Evolutionary conservation across 2,329 filamentous ascomycete species (phyloP).

Genomic region (Penicillium concentricum): DNA sequence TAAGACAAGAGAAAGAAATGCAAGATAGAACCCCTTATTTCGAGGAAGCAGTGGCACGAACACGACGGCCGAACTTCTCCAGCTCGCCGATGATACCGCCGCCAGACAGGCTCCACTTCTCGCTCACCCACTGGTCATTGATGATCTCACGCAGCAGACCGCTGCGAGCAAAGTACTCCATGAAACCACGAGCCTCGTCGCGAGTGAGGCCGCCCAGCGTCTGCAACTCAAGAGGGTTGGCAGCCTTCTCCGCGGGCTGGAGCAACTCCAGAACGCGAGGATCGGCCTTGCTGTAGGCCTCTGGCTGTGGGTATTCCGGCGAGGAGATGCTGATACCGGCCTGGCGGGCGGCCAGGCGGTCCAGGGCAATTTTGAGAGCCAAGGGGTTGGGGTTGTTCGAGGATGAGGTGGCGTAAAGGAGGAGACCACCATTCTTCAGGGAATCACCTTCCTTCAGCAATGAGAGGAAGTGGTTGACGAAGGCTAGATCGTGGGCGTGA

Average conservation of each 20-base stretch:
- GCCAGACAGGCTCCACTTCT: conserved; percentile 82
- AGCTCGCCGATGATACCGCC: conserved; percentile 83
- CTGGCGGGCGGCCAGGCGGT: conserved; percentile 48
- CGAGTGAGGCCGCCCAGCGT: conserved; percentile 68
- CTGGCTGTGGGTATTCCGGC: conserved; percentile 47
- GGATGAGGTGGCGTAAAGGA: conserved; percentile 71
- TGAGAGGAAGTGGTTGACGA: conserved; percentile 73
- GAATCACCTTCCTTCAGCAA: conserved; percentile 53
- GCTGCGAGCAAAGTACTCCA: conserved; percentile 92
- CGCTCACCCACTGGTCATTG: conserved; percentile 67
- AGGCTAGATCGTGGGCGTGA: conserved; percentile 79
- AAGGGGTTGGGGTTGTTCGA: conserved; percentile 67
- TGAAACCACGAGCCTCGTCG: conserved; percentile 71
- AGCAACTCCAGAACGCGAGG: conserved; percentile 50
- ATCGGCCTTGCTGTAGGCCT: conserved; percentile 56
- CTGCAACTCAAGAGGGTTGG: conserved; percentile 46
- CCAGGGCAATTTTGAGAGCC: conserved; percentile 68
- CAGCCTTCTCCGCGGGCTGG: conserved; percentile 29
- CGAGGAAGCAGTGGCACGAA: conserved; percentile 13
- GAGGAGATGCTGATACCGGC: conserved; percentile 36
- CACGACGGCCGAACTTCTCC: conserved; percentile 59
- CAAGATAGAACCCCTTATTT: conserved; percentile 13
- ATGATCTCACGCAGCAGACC: conserved; percentile 72
- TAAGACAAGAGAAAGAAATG: conserved; percentile 12
- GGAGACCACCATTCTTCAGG: conserved; percentile 71